Evolutionary conservation across 1,284 basidiomycete genomes (phyloP).

Genomic region (Naganishia albida): DNA sequence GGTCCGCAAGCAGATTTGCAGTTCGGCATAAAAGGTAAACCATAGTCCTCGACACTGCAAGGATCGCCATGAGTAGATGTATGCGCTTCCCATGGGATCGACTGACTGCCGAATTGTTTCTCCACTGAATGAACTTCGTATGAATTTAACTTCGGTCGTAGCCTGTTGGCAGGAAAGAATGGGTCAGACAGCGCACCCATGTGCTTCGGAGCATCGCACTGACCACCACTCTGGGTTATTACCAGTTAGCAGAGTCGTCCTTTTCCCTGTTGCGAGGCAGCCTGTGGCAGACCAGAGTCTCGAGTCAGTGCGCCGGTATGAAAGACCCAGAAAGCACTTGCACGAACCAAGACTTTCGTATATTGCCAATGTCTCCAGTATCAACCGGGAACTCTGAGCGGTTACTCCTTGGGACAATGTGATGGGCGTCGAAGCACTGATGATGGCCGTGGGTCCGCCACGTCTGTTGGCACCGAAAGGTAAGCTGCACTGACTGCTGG

Average conservation of each 20-base stretch:
- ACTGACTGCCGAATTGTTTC: slow-evolving; percentile 58
- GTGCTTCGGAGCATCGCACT: slow-evolving; percentile 3
- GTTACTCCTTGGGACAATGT: slow-evolving; percentile 50
- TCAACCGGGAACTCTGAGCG: slow-evolving; percentile 53
- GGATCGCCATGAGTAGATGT: neutral
- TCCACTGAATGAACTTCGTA: slow-evolving; percentile 57
- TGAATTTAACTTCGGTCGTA: slow-evolving; percentile 38
- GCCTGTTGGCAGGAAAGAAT: neutral
- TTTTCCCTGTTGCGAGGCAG: slow-evolving; percentile 55
- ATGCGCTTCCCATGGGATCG: slow-evolving; percentile 32
- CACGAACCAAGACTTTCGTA: slow-evolving; percentile 57
- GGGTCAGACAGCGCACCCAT: neutral
- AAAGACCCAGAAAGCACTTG: neutral
- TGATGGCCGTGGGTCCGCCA: slow-evolving; percentile 53
- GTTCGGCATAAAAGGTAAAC: slow-evolving; percentile 47
- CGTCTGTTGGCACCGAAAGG: slow-evolving; percentile 38
- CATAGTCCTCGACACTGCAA: slow-evolving; percentile 48
- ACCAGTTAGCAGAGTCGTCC: slow-evolving; percentile 54
- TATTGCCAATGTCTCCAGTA: slow-evolving; percentile 58
- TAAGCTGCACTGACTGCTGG: too few species aligned
- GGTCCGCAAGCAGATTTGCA: slow-evolving; percentile 44
- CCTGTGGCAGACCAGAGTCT: slow-evolving; percentile 45
- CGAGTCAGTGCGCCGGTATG: neutral
- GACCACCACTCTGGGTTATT: slow-evolving; percentile 56
- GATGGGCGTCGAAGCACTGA: slow-evolving; percentile 43